Evolutionary conservation across 768 basidiomycete genomes (phyloP), one percentile per base, ranked within the genome.

Genomic region (Termitomyces titanicus): DNA sequence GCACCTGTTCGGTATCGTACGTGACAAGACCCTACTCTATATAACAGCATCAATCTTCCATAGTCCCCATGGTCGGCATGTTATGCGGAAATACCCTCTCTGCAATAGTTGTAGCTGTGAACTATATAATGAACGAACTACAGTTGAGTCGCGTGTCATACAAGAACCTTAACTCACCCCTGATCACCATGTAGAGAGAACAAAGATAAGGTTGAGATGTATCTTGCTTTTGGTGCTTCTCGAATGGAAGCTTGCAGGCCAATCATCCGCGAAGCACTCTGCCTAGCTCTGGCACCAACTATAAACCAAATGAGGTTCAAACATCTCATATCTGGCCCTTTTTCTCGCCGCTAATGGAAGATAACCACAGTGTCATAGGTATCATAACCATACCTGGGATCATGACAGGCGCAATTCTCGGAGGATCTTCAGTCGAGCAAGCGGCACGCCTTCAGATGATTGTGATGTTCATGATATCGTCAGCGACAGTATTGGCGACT

Each of bases 381-480:
- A 85, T 88, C 53, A 88, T 89, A 51, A 72, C 87, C n/a, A 90
- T 89, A 53, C 88, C 88, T 1, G 91, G 92, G 1, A 93, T 92
- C 89, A 92, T 94, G 89, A 92, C 89, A 0, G 93, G 93, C 60
- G 90, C 93, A 5, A 86, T 95, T 57, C 83, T 94, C 12, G 94
- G 90, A 12, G 93, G 92, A 0, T 82, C 89, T 10, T 85, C 86
- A 27, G 89, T 94, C 40, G 79, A 90, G n/a, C 91, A 92, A 69
- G 94, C 93, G 0, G 90, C 90, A 2, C 82, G 85, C 48, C 72
- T 94, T 15, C 94, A 94, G 63, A 94, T 94, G 87, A 85, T 95
- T 55, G 91, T 95, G 72, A 90, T 94, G 85, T 94, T 95, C 70
- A 90, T 94, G 88, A 91, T 94, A 42, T 85, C 86, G 3, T 85